These are phyloP conservation scores for Viridothelium virens DNA, from an alignment of 495 filamentous ascomycete species.

Conservation along the genomic window DNA sequence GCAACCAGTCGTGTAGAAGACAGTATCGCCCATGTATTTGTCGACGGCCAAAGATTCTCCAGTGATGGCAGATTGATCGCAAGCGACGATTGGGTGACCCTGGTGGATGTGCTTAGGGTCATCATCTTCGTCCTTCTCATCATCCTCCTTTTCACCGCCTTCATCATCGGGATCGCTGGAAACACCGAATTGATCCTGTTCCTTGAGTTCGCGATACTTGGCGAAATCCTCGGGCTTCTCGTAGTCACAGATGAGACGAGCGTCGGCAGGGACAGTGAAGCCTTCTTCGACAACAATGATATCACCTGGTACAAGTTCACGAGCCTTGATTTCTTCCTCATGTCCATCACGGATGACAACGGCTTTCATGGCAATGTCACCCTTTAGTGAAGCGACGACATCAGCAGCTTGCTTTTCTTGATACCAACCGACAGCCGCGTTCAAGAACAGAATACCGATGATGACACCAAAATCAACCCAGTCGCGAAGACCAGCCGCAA, in stretches of 20 bases:
- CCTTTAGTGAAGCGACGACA: constrained; percentile 71
- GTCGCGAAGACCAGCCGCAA: constrained; percentile 71
- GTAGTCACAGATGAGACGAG: constrained; percentile 70
- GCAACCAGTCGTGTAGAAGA: constrained; percentile 71
- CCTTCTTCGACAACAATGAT: constrained; percentile 76
- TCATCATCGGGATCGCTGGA: constrained; percentile 59
- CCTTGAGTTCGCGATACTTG: constrained; percentile 60
- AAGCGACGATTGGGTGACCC: constrained; percentile 57
- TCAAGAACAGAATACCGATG: constrained; percentile 69
- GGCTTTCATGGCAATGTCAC: constrained; percentile 76
- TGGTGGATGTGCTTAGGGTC: constrained; percentile 35
- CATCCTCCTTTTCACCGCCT: constrained; percentile 39
- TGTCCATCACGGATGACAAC: constrained; percentile 62
- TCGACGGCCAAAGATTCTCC: constrained; percentile 71
- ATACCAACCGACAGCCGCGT: constrained; percentile 79
- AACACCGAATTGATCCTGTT: constrained; percentile 40
- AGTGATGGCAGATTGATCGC: constrained; percentile 69
- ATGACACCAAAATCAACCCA: constrained; percentile 83
- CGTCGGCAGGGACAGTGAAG: constrained; percentile 64
- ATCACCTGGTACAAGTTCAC: constrained; percentile 74
- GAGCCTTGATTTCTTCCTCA: constrained; percentile 65
- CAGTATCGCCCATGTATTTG: constrained; percentile 66
- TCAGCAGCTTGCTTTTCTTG: constrained; percentile 83
- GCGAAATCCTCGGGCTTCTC: constrained; percentile 61
- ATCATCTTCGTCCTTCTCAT: constrained; percentile 26